Evolutionary conservation across 768 basidiomycete genomes (phyloP), one percentile per base, ranked within the genome.

Genomic region (Krasilnikovozyma curviuscula): DNA sequence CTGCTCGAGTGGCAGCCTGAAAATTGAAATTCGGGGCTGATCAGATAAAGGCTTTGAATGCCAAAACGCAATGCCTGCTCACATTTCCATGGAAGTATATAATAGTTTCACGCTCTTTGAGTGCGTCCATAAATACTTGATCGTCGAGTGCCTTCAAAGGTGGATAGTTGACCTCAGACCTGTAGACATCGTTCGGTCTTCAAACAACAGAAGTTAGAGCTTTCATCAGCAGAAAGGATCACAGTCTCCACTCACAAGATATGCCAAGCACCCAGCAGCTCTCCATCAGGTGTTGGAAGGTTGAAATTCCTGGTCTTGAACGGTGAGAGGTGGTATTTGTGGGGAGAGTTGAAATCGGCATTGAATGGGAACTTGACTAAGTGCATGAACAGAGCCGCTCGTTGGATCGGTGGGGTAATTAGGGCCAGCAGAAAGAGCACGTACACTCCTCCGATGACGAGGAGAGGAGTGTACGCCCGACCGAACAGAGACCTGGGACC

Each of bases 21-120:
- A 14, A 3, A 3, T 30, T 51, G 42, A 51, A 39, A 31, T 25
- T 12, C 25, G 27, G 21, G 38, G 49, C 14, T 34, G 4, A 16
- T 35, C 35, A 32, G 40, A 24, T 25, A 7, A 1, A 7, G 8
- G 16, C 25, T 25, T 24, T 34, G 19, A 40, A 25, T 14, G 5
- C 2, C 30, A 2, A 19, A 21, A 14, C 7, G 14, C 19, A 32
- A 34, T 7, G 24, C 5, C 40, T 1, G 51, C 62, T 25, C 14
- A 65, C 64, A 53, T 91, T 91, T 9, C 91, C 91, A 54, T 95
- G 91, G 35, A 89, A 69, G 66, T 82, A 91, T n/a, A 95, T 68
- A n/a, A 91, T 67, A 0, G 81, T 88, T 0, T 84, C 84, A 24
- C 71, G 64, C 1, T 66, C 54, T 12, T 66, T 63, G 16, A 88